Evolutionary conservation across 2,329 filamentous ascomycete genomes (phyloP).

Genomic region (Onygenales sp.): DNA sequence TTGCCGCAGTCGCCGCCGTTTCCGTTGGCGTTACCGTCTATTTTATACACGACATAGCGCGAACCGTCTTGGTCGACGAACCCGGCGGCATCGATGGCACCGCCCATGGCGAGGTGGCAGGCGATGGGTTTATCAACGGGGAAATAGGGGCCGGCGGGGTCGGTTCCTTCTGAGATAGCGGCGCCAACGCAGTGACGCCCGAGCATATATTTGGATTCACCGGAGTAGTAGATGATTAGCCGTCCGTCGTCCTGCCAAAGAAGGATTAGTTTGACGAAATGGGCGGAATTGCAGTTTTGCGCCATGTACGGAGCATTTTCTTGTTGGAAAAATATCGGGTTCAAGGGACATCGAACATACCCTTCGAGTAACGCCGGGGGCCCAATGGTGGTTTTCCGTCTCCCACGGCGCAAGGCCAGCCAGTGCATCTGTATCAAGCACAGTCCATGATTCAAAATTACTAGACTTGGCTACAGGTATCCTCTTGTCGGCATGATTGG

Average conservation of each 20-base stretch:
- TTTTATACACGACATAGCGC: conserved; percentile 55
- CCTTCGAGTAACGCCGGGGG: conserved; percentile 49
- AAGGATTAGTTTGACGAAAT: too few relatives aligned
- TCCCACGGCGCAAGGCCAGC: conserved; percentile 46
- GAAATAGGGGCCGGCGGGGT: conserved; percentile 42
- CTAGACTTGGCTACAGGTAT: conserved; percentile 46
- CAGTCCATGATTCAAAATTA: conserved; percentile 40
- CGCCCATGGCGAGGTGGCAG: conserved; percentile 46
- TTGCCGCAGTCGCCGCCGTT: conserved; percentile 39
- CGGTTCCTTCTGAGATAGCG: conserved; percentile 38
- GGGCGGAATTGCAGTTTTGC: too few relatives aligned
- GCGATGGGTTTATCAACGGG: conserved; percentile 40
- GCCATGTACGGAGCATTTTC: too few relatives aligned
- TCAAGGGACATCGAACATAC: conserved; percentile 15
- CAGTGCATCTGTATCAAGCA: conserved; percentile 46
- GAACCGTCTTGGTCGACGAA: conserved; percentile 47
- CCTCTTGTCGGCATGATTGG: conserved; percentile 40
- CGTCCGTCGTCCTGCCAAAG: conserved; percentile 31
- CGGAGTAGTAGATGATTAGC: conserved; percentile 54
- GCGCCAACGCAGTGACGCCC: conserved; percentile 50
- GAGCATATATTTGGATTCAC: conserved; percentile 30
- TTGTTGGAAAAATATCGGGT: too few relatives aligned
- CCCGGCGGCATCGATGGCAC: conserved; percentile 54
- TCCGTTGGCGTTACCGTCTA: conserved; percentile 53
- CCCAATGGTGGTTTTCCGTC: conserved; percentile 47